Evolutionary conservation across 2,329 filamentous ascomycete genomes (phyloP).

Genomic region (Chaetomium olivaceum): DNA sequence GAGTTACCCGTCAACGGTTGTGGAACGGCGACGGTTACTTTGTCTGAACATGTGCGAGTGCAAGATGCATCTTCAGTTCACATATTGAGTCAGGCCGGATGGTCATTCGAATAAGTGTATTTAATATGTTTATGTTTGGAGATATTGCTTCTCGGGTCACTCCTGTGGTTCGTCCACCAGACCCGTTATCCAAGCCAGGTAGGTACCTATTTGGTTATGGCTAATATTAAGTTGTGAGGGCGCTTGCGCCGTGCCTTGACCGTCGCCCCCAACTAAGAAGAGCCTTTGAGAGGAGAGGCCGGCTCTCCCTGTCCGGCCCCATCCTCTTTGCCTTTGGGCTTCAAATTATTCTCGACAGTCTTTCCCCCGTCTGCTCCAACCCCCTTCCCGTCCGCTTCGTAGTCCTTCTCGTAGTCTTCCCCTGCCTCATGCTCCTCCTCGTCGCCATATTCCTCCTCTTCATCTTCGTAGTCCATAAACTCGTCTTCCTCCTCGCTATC

Average conservation of each 20-base stretch:
- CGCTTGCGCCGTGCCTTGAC: constrained; percentile 17
- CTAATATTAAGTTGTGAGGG: constrained; percentile 20
- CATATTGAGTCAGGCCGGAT: background rate
- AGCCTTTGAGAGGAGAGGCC: constrained; percentile 17
- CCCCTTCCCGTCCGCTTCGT: constrained; percentile 34
- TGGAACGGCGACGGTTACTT: background rate
- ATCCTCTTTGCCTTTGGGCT: constrained; percentile 14
- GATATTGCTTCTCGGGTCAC: background rate
- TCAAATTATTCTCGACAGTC: constrained; percentile 20
- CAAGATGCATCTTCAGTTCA: background rate
- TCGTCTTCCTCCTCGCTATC: constrained; percentile 38
- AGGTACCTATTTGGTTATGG: constrained; percentile 14
- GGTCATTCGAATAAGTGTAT: background rate
- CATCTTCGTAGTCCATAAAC: constrained; percentile 35
- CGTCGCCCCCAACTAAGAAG: constrained; percentile 20
- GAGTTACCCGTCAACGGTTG: background rate
- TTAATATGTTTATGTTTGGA: background rate
- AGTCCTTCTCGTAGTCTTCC: constrained; percentile 26
- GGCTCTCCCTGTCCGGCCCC: constrained; percentile 18
- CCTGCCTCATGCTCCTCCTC: constrained; percentile 20
- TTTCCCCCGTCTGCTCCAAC: constrained; percentile 32
- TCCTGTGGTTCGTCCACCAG: background rate
- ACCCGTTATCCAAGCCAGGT: background rate
- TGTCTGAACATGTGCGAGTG: background rate
- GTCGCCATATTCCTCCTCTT: constrained; percentile 33